Evolutionary conservation across 2,329 filamentous ascomycete species (phyloP), one percentile per base, ranked within the genome.

Genomic region (Hortaea sp.): DNA sequence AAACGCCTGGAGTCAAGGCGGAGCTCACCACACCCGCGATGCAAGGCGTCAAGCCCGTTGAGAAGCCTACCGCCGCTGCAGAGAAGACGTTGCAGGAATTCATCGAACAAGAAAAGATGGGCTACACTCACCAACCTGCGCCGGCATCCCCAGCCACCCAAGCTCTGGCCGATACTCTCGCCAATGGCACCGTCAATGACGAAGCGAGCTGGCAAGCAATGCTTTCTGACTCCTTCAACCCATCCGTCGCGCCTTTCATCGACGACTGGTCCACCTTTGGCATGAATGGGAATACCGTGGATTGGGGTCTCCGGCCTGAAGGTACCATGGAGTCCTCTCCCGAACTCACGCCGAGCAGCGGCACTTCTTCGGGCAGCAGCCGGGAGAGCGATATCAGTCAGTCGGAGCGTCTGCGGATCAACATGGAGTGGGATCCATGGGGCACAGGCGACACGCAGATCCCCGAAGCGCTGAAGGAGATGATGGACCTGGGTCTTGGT

Each of bases 351-450:
- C 58, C 59, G 2, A 52, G 49, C 44, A 50, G 55, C 43, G 51
- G 51, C 27, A 42, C 44, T 5, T 29, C 40, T 6, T 20, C 39
- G 11, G 57, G 52, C 12, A 68, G 52, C 58, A 67, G 52, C 60
- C 58, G 60, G 27, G 63, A 61, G 41, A 69, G 65, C 39, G 69
- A 72, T 45, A 66, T 71, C 20, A 66, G 61, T 13, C 64, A 69
- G 51, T 64, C 64, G 45, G 67, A 69, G 51, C 64, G 65, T 29
- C 52, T 70, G 7, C 53, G 61, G 30, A 67, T 70, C 54, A 65
- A 61, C 43, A 51, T 70, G 20, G 59, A 54, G 43, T 58, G 56
- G 51, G 57, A 60, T 44, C 43, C 55, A 29, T 57, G 52, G 34
- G 53, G 63, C 42, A 56, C 65, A 43, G 63, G 62, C 37, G 63